phyloP scores from a whole-genome alignment of 78 protist genomes.

The Tieghemostelium lacteum region DNA sequence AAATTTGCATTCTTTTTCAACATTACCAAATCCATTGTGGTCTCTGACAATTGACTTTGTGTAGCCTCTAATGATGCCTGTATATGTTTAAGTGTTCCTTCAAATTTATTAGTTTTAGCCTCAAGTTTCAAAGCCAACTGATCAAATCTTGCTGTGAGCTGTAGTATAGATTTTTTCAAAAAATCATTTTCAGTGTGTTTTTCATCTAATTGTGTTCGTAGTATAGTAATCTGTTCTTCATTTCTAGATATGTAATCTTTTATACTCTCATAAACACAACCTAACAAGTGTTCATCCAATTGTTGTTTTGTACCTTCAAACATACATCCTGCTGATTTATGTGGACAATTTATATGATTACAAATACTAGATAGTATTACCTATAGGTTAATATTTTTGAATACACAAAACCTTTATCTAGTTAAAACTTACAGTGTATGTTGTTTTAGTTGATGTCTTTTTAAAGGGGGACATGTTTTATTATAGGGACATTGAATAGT shows the following conservation, averaged over 20 bases:
- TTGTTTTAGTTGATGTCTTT: slow-evolving; percentile 52
- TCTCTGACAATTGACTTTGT: slow-evolving; percentile 56
- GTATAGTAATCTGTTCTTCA: slow-evolving; percentile 47
- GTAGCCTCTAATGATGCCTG: slow-evolving; percentile 73
- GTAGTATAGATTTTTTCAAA: slow-evolving; percentile 35
- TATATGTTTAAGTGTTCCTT: slow-evolving; percentile 50
- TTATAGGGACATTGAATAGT: slow-evolving; percentile 66
- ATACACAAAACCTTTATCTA: neutral
- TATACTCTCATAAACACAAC: slow-evolving; percentile 67
- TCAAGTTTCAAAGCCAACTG: slow-evolving; percentile 45
- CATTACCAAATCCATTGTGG: slow-evolving; percentile 9
- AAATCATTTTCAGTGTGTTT: slow-evolving; percentile 40
- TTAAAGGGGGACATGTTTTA: slow-evolving; percentile 51
- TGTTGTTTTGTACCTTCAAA: slow-evolving; percentile 74
- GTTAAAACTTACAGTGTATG: slow-evolving; percentile 24
- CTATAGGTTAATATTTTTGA: neutral
- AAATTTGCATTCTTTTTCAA: slow-evolving; percentile 60
- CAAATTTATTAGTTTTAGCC: slow-evolving; percentile 64
- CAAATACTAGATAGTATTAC: slow-evolving; percentile 16
- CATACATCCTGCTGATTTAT: slow-evolving; percentile 69
- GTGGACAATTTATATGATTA: slow-evolving; percentile 63
- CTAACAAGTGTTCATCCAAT: slow-evolving; percentile 57
- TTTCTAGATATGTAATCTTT: slow-evolving; percentile 62
- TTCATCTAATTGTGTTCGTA: slow-evolving; percentile 30
- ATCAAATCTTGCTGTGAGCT: slow-evolving; percentile 41